Evolutionary conservation across 1,284 basidiomycete species (phyloP).

Genomic region (Rhodotorula sp.): DNA sequence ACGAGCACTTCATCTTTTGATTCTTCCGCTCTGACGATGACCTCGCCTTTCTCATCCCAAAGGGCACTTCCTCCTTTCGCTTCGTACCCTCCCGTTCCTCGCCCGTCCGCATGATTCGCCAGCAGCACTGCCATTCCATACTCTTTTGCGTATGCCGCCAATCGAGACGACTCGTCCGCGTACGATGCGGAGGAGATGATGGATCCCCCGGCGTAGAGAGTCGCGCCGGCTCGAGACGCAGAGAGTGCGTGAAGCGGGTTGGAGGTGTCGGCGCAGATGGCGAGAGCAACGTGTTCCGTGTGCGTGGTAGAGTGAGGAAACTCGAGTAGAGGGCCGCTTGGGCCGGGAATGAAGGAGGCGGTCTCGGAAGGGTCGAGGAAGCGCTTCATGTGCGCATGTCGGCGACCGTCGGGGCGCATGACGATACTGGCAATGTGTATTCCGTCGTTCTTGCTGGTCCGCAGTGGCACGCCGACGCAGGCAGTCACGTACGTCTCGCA

Average conservation of each 20-base stretch:
- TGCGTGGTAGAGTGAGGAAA: not conserved
- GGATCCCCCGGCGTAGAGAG: not conserved
- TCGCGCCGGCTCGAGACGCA: not conserved
- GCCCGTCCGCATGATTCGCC: not conserved
- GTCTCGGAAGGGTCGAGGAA: not conserved
- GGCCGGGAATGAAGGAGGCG: not conserved
- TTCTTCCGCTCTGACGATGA: too few species aligned
- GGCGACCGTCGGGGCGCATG: not conserved
- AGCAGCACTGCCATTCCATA: not conserved
- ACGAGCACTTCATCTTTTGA: not conserved
- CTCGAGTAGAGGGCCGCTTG: not conserved
- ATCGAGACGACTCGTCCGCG: not conserved
- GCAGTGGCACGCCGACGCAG: not conserved
- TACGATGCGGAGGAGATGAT: not conserved
- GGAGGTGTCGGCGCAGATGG: conserved; percentile 4
- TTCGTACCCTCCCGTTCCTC: not conserved
- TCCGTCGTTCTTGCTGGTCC: not conserved
- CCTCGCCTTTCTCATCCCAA: not conserved
- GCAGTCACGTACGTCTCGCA: not conserved
- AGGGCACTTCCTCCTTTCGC: not conserved
- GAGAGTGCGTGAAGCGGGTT: not conserved
- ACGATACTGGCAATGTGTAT: not conserved
- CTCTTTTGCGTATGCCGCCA: not conserved
- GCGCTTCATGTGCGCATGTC: not conserved
- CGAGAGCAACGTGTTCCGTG: not conserved